These are phyloP conservation scores for Tephrocybe sp. DNA, from an alignment of 768 basidiomycete genomes.

Conservation along the genomic window DNA sequence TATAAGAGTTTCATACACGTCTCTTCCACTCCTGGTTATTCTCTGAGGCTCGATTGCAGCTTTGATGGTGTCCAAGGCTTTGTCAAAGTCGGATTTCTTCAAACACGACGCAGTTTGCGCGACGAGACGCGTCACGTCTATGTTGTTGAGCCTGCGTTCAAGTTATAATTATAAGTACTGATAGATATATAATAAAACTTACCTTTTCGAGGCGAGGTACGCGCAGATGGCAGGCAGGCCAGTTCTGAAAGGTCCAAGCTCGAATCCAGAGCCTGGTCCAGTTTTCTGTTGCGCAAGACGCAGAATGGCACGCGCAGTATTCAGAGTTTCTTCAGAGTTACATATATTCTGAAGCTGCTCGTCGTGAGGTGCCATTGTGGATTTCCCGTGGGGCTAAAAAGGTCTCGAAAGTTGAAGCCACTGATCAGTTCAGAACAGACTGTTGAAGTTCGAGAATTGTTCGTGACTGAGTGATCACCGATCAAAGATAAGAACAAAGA, in stretches of 20 bases:
- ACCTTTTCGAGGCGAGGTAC: slow-evolving; percentile 50
- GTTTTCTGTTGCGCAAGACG: slow-evolving; percentile 40
- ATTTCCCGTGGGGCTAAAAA: not conserved
- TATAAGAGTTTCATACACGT: slow-evolving; percentile 12
- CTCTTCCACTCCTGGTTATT: slow-evolving; percentile 9
- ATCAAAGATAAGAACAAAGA: too few relatives aligned
- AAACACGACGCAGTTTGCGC: slow-evolving; percentile 36
- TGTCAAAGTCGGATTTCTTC: slow-evolving; percentile 28
- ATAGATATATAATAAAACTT: not conserved
- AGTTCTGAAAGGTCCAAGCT: slow-evolving; percentile 34
- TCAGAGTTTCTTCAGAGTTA: slow-evolving; percentile 31
- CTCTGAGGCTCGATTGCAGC: slow-evolving; percentile 23
- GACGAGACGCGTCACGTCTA: slow-evolving; percentile 27
- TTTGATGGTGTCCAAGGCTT: slow-evolving; percentile 24
- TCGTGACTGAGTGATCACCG: too few relatives aligned
- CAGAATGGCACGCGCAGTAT: slow-evolving; percentile 31
- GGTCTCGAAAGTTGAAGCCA: too few relatives aligned
- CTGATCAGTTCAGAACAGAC: not conserved
- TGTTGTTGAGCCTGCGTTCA: slow-evolving; percentile 29
- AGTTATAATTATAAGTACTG: not conserved
- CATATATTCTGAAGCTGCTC: slow-evolving; percentile 29
- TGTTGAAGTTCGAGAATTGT: too few relatives aligned
- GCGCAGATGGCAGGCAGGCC: slow-evolving; percentile 53
- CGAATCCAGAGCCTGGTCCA: slow-evolving; percentile 48
- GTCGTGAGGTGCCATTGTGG: slow-evolving; percentile 26